Conservation (phyloP, 805 yeast genomes). For the Ogataea nonfermentans region DNA sequence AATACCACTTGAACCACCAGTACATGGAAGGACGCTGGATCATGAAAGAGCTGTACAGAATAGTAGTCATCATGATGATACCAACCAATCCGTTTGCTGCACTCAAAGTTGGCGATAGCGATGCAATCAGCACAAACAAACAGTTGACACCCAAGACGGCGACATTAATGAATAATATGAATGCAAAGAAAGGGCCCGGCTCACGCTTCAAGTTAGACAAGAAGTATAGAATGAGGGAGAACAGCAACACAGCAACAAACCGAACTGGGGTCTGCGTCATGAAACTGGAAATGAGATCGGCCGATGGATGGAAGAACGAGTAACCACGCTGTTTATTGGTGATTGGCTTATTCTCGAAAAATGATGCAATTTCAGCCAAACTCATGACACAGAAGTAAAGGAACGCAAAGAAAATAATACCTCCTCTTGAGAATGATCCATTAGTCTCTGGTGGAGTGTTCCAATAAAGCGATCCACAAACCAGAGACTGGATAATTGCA, state of each 20-base stretch:
- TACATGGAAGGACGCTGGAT: conserved; percentile 57
- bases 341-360: conserved; percentile 61
- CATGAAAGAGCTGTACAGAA: conserved; percentile 64
- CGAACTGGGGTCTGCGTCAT: conserved; percentile 58
- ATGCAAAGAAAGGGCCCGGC: conserved; percentile 56
- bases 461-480: conserved; percentile 60
- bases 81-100: conserved; percentile 64
- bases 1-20: conserved; percentile 63
- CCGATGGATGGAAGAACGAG: conserved; percentile 61
- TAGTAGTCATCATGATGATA: conserved; percentile 46
- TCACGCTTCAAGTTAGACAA: conserved; percentile 48
- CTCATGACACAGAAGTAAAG: conserved; percentile 60
- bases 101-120: conserved; percentile 47
- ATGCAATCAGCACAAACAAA: conserved; percentile 53
- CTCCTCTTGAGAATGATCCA: conserved; percentile 64
- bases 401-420: conserved; percentile 58
- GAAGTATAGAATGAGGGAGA: conserved; percentile 50
- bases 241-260: conserved; percentile 45
- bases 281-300: conserved; percentile 58
- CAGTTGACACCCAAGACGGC: conserved; percentile 46
- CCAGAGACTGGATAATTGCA: conserved; percentile 53
- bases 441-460: conserved; percentile 47
- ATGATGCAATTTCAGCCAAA: conserved; percentile 57
- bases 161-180: conserved; percentile 39
- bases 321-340: conserved; percentile 63